These are phyloP conservation scores for Hanseniaspora hatyaiensis DNA, from an alignment of 805 yeast species.

Conservation along the genomic window DNA sequence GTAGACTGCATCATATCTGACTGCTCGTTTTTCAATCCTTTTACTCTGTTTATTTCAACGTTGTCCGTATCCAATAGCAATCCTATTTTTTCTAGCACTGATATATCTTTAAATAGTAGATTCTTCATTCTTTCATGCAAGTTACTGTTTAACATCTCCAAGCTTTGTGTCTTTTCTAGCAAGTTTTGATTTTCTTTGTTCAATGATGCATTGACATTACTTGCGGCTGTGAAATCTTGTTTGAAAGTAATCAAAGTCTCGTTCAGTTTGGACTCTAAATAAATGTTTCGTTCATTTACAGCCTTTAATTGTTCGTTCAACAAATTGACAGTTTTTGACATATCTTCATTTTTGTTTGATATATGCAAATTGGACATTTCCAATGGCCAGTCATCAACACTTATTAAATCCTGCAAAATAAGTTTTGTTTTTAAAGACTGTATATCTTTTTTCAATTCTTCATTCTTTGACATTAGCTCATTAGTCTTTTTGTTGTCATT, in stretches of 20 bases:
- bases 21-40: slow-evolving; percentile 47
- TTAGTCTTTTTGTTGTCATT: slow-evolving; percentile 1
- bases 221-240: slow-evolving; percentile 7
- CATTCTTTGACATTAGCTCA: slow-evolving; percentile 47
- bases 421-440: slow-evolving; percentile 64
- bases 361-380: slow-evolving; percentile 28
- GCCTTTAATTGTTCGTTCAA: slow-evolving; percentile 2
- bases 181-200: slow-evolving; percentile 7
- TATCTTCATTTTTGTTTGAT: neutral
- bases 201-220: slow-evolving; percentile 11
- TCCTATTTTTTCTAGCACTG: slow-evolving; percentile 65
- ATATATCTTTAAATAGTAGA: slow-evolving; percentile 46
- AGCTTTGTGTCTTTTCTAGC: slow-evolving; percentile 21
- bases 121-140: slow-evolving; percentile 56
- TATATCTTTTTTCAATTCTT: slow-evolving; percentile 43
- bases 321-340: neutral
- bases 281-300: neutral
- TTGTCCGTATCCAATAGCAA: slow-evolving; percentile 40
- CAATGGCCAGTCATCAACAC: slow-evolving; percentile 38
- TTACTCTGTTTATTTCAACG: slow-evolving; percentile 51
- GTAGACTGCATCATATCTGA: slow-evolving; percentile 31
- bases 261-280: neutral
- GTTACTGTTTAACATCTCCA: slow-evolving; percentile 44
- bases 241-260: slow-evolving; percentile 4
- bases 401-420: slow-evolving; percentile 58